Evolutionary conservation across 352 stramenopile genomes (phyloP).

Genomic region (Phytophthora podocarpi): DNA sequence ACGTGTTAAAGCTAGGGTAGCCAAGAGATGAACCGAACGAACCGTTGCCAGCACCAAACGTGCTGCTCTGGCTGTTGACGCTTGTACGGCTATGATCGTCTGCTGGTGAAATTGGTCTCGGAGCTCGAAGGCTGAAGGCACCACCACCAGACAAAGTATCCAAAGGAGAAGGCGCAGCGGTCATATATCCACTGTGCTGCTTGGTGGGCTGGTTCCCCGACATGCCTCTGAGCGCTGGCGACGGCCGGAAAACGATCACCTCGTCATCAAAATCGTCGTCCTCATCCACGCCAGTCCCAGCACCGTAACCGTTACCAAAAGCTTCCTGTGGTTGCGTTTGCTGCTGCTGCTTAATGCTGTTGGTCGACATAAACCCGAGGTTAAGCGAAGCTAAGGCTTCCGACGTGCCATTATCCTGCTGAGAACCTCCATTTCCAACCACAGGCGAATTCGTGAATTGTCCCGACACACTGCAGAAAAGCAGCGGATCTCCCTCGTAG

Average conservation of each 20-base stretch:
- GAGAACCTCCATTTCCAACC: slow-evolving; percentile 12
- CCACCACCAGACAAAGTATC: slow-evolving; percentile 28
- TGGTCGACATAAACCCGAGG: slow-evolving; percentile 34
- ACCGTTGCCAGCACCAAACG: slow-evolving; percentile 39
- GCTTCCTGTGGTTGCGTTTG: slow-evolving; percentile 8
- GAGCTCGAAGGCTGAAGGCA: slow-evolving; percentile 37
- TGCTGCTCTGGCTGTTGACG: slow-evolving; percentile 27
- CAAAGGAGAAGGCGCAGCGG: slow-evolving; percentile 23
- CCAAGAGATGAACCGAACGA: slow-evolving; percentile 56
- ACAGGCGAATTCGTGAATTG: slow-evolving; percentile 34
- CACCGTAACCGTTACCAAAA: slow-evolving; percentile 3
- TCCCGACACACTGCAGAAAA: slow-evolving; percentile 42
- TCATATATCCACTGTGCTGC: slow-evolving; percentile 13
- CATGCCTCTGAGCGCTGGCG: slow-evolving; percentile 40
- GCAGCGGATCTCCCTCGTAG: slow-evolving; percentile 62
- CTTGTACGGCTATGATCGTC: slow-evolving; percentile 16
- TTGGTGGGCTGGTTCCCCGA: slow-evolving; percentile 27
- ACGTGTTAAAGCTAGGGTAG: slow-evolving; percentile 71
- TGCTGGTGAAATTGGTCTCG: slow-evolving; percentile 32
- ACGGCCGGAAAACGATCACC: slow-evolving; percentile 85
- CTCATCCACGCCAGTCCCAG: slow-evolving; percentile 34
- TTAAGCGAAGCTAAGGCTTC: slow-evolving; percentile 33
- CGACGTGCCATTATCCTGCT: slow-evolving; percentile 19
- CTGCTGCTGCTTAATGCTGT: slow-evolving; percentile 21
- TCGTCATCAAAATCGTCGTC: slow-evolving; percentile 87